A percentile compares a stretch with the other conserved stretches of the same genome.
These are phyloP conservation scores for Fraxinus paxiana DNA, from an alignment of 305 asterid genomes.

Conservation along the genomic window DNA sequence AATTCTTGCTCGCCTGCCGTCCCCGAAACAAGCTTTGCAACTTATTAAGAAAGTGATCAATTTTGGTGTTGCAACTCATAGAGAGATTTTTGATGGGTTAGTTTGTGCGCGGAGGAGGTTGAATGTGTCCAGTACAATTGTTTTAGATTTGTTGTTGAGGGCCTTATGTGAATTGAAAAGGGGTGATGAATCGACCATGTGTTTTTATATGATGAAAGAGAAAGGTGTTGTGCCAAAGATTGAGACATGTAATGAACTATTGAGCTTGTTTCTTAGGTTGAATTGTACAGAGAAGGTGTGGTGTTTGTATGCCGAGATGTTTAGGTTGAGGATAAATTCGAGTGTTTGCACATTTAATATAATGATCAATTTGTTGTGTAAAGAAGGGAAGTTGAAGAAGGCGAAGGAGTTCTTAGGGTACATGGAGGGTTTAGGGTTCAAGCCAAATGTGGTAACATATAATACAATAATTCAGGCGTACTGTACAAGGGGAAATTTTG, in stretches of 20 bases:
- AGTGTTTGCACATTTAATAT: constrained; percentile 42
- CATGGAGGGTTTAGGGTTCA: constrained; percentile 46
- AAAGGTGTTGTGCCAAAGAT: constrained; percentile 36
- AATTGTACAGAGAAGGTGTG: constrained; percentile 32
- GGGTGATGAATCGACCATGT: constrained; percentile 35
- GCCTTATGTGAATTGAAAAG: constrained; percentile 49
- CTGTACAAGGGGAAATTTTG: constrained; percentile 36
- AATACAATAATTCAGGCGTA: constrained; percentile 44
- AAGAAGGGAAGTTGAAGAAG: constrained; percentile 51
- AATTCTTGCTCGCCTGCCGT: constrained; percentile 41
- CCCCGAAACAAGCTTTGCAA: constrained; percentile 39
- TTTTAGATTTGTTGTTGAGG: constrained; percentile 46
- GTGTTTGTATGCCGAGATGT: constrained; percentile 46
- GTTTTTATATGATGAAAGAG: constrained; percentile 43
- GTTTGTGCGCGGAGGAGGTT: constrained; percentile 35
- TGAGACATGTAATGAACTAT: constrained; percentile 46
- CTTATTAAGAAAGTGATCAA: constrained; percentile 40
- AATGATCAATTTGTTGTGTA: constrained; percentile 48
- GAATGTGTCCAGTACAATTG: constrained; percentile 40
- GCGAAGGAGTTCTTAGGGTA: constrained; percentile 37
- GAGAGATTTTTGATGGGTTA: constrained; percentile 37
- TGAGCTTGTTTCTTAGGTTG: constrained; percentile 40
- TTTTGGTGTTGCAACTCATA: constrained; percentile 19
- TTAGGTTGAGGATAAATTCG: constrained; percentile 36
- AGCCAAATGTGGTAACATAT: constrained; percentile 47